Conservation (phyloP, 2,329 filamentous ascomycete genomes). For the Neopestalotiopsis clavispora region DNA sequence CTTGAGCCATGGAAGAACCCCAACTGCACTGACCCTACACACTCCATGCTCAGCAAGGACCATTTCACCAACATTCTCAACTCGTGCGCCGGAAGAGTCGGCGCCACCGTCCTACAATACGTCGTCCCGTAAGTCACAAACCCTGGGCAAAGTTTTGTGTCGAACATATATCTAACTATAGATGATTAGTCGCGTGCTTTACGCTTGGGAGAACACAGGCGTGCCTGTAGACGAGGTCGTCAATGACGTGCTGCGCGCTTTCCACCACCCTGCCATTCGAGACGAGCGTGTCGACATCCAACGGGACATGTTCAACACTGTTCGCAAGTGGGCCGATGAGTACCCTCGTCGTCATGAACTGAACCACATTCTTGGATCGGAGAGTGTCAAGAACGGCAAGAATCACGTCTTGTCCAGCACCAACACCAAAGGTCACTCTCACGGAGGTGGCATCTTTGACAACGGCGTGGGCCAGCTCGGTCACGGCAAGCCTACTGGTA, state of each 20-base stretch:
- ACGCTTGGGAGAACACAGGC: constrained; percentile 89
- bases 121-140: constrained; percentile 69
- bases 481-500: constrained; percentile 63
- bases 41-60: constrained; percentile 84
- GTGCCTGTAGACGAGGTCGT: constrained; percentile 84
- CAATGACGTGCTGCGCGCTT: constrained; percentile 78
- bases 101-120: constrained; percentile 81
- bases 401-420: constrained; percentile 68
- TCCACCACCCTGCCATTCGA: constrained; percentile 89
- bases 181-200: constrained; percentile 72
- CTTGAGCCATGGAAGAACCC: constrained; percentile 82
- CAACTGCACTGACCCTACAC: constrained; percentile 76
- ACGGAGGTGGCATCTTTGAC: constrained; percentile 43
- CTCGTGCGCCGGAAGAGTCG: constrained; percentile 75
- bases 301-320: constrained; percentile 84
- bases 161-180: constrained; percentile 25
- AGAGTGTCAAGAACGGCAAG: constrained; percentile 80
- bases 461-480: constrained; percentile 45
- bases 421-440: constrained; percentile 47
- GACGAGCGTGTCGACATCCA: constrained; percentile 81
- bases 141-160: not conserved
- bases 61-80: constrained; percentile 83
- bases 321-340: constrained; percentile 79
- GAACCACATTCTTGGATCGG: constrained; percentile 77
- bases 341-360: constrained; percentile 70